A percentile compares a stretch with the other conserved stretches of the same genome.
phyloP scores from a whole-genome alignment of 768 basidiomycete genomes.

The Stropharia rugosoannulata region DNA sequence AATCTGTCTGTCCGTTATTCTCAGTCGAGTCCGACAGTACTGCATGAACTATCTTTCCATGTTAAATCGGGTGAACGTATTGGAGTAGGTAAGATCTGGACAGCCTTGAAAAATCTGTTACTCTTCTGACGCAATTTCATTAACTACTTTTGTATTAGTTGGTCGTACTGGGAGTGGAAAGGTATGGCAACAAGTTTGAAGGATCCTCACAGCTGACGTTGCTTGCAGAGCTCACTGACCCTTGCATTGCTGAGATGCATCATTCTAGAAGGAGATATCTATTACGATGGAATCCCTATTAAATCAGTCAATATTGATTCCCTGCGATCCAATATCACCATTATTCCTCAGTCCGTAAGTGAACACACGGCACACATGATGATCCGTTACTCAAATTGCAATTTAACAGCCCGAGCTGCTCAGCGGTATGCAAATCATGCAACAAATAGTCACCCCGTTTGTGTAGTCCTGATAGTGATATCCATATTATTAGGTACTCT shows the following conservation, averaged over 20 bases:
- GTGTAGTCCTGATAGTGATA: background rate
- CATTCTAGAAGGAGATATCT: slow-evolving; percentile 51
- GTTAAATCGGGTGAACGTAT: slow-evolving; percentile 59
- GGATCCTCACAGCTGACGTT: background rate
- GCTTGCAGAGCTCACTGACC: slow-evolving; percentile 49
- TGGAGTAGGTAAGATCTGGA: slow-evolving; percentile 40
- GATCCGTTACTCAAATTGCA: no score
- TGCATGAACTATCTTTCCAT: slow-evolving; percentile 49
- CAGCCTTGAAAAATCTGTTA: slow-evolving; percentile 33
- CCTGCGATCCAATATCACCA: slow-evolving; percentile 56
- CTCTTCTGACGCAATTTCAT: slow-evolving; percentile 44
- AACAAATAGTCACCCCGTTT: background rate
- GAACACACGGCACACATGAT: background rate
- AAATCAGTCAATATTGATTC: slow-evolving; percentile 51
- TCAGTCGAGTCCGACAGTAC: slow-evolving; percentile 47
- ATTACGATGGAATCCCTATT: slow-evolving; percentile 55
- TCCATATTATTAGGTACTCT: slow-evolving; percentile 44
- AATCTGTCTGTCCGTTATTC: slow-evolving; percentile 54
- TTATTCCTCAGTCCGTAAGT: slow-evolving; percentile 49
- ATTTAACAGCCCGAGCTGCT: slow-evolving; percentile 1
- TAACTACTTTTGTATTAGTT: slow-evolving; percentile 31
- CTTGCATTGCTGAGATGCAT: slow-evolving; percentile 57
- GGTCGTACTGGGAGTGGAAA: slow-evolving; percentile 47
- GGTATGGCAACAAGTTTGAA: slow-evolving; percentile 17
- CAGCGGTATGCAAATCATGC: background rate